Percentiles rank a stretch among this genome's conserved stretches.
phyloP scores from a whole-genome alignment of 768 basidiomycete species.

The Pulveroboletus sp. region DNA sequence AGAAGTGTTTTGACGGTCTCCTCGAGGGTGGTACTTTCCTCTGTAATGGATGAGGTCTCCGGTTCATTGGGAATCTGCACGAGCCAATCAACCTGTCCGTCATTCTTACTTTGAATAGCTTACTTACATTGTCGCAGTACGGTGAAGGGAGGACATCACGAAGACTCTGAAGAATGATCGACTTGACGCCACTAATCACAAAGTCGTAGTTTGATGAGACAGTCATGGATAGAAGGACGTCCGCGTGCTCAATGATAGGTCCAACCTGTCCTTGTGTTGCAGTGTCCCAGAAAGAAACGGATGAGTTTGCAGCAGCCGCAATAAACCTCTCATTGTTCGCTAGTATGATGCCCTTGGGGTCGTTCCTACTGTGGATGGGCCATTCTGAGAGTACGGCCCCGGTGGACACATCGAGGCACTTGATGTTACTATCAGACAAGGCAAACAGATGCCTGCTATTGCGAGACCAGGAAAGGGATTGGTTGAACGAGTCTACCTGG shows the following conservation, averaged over 20 bases:
- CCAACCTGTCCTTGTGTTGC: constrained; percentile 4
- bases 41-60: not conserved
- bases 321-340: constrained; percentile 10
- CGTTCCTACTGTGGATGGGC: not conserved
- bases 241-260: constrained; percentile 1
- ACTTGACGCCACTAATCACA: not conserved
- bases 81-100: not conserved
- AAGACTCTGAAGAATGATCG: not conserved
- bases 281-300: constrained; percentile 13
- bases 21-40: not conserved
- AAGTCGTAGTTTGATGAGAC: constrained; percentile 7
- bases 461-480: constrained; percentile 7
- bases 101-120: not conserved
- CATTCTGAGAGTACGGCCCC: not conserved
- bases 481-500: not conserved
- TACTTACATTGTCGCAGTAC: not conserved
- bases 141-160: constrained; percentile 1
- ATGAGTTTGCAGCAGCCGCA: not conserved
- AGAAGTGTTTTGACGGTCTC: constrained; percentile 1
- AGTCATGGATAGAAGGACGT: not conserved
- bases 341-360: not conserved
- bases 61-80: not conserved
- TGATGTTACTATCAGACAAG: constrained; percentile 1
- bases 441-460: constrained; percentile 4
- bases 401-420: not conserved